Evolutionary conservation across 257 asterid species (phyloP).

Genomic region (Nicotiana knightiana): DNA sequence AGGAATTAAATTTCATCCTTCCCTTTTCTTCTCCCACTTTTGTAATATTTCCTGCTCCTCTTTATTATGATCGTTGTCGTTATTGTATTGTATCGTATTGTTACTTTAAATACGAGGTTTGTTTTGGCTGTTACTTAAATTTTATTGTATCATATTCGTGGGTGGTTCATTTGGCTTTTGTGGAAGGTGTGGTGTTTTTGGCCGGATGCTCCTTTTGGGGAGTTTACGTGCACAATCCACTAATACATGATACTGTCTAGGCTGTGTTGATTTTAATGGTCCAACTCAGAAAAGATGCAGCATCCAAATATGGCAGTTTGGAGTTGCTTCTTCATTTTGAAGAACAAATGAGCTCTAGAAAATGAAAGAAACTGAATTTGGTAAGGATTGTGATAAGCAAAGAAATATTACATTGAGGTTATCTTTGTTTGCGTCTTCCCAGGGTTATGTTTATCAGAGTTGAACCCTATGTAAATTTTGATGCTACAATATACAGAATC

Average conservation of each 20-base stretch:
- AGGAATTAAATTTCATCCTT: not conserved
- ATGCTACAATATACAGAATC: not conserved
- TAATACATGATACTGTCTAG: not conserved
- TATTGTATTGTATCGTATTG: too few species aligned
- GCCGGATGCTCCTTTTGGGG: too few species aligned
- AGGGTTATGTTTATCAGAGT: not conserved
- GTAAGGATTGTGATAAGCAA: slow-evolving; percentile 22
- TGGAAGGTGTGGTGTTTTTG: not conserved
- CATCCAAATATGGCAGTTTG: not conserved
- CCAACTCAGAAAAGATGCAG: not conserved
- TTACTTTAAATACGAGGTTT: too few species aligned
- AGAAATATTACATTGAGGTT: not conserved
- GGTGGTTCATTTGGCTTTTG: not conserved
- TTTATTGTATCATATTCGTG: too few species aligned
- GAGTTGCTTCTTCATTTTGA: too few species aligned
- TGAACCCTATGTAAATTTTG: not conserved
- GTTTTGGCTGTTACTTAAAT: too few species aligned
- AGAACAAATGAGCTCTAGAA: not conserved
- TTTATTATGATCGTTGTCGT: too few species aligned
- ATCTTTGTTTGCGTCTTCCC: not conserved
- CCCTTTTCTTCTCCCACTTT: not conserved
- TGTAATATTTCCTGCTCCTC: not conserved
- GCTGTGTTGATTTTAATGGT: not conserved
- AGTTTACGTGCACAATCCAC: not conserved
- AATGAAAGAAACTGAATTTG: slow-evolving; percentile 27